Base-by-base conservation (phyloP, 1,139 yeast genomes). In the Eremothecium gossypii region DNA sequence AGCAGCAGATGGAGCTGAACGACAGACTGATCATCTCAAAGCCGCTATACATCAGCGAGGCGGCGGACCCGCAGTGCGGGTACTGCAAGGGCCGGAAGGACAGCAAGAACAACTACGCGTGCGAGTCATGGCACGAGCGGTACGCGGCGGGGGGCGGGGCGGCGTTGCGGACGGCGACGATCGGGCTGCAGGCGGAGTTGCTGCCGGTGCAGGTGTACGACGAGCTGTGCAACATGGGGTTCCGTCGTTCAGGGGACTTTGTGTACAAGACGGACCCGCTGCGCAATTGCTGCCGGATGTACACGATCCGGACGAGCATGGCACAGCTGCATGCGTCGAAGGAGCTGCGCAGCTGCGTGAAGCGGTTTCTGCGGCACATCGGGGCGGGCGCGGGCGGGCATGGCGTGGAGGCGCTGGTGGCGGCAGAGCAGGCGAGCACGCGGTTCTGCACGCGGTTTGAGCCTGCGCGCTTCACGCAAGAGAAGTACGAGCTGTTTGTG, bases 281-380 rank as follows among this genome's bases (percentile, higher is more conserved):
- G 29, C 61, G 86, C 30, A 76, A 76, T 33, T 89, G 97, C 57
- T 89, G 97, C 55, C 71, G 91, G n/a, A 71, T 79, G 57, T 85
- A 77, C 57, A 83, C 96, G 0, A 84, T 87, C 27, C 63, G 96
- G 41, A 78, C 95, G 1, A 69, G 67, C 33, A 62, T 73, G 30
- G 55, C 55, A 0, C 54, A 60, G 33, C 69, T 78, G 49, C 66
- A 68, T 39, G 60, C 81, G 9, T 64, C 69, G 27, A 85, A 84
- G 57, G 89, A 83, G 40, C 81, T 79, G 44, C 70, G 89, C 33
- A 77, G 79, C 49, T 70, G 73, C 4, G 58, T 85, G 4, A 83
- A 81, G 53, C 67, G 82, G 48, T 83, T 84, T 53, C 69, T 73
- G 31, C 68, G 73, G 12, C 43, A 48, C 12, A 45, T 46, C 9